Base-by-base conservation (phyloP, 768 basidiomycete genomes). In the Amanita thiersii region DNA sequence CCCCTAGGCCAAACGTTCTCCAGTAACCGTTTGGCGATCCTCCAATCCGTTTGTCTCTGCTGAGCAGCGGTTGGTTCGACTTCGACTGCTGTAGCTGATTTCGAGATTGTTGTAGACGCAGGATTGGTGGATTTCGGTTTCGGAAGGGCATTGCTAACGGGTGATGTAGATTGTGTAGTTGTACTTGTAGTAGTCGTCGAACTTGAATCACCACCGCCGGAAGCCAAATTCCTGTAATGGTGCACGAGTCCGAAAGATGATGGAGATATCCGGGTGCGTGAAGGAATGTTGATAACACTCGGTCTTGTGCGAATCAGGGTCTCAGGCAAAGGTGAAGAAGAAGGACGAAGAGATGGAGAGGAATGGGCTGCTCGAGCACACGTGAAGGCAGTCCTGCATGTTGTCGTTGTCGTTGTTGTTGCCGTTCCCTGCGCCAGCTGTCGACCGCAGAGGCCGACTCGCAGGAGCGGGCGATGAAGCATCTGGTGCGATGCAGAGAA, bases 1-100 rank as follows among this genome's bases (percentile, higher is more conserved):
- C 80, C 63, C 53, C 76, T 75, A 1, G 96, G 94, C 96, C 96
- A 99, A 12, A 99, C 84, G 51, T 97, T 90, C 6, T 72, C 72
- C 48, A 87, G 73, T n/a, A 99, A 69, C 39, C 70, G 72, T 57
- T 79, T 83, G 45, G 94, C 72, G 46, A 97, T 93, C 25, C 62
- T 61, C 91, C 90, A 96, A 59, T 99, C 96, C 37, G 73, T 81
- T 51, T 64, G 65, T 34, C 88, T 69, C 58, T 93, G 71, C 47
- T 73, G 63, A 10, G 67, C 62, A 30, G 52, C 52, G 8, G 66
- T 68, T 3, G 65, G 63, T 11, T 51, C 39, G 1, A 37, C 40
- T 3, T 50, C 15, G 15, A 50, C 41, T 17, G 46, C 33, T 20
- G 30, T 26, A 24, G 29, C 14, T 1, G 41, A 15, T 23, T 10